Base-by-base conservation (phyloP, 176 grass and related monocot species). In the Avena eriantha region DNA sequence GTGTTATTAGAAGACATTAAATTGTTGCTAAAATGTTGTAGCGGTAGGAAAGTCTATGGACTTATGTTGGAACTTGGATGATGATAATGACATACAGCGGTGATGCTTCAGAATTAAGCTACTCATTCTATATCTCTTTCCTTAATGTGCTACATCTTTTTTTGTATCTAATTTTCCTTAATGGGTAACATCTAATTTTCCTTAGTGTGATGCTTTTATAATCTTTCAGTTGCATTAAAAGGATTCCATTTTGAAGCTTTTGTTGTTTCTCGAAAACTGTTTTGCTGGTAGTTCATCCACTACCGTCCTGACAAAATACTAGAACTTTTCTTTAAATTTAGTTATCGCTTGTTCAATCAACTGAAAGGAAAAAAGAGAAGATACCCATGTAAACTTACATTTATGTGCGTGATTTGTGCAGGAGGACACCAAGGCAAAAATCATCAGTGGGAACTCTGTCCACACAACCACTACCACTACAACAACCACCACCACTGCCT, bases 371-470 rank as follows among this genome's bases (percentile, higher is more conserved):
- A 73, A 0, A 16, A 4, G 39, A 41, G 48, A 76, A 76, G 46
- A 82, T 86, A 7, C 51, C 5, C 26, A 23, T 49, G 7, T 36
- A 56, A 48, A 47, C 70, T 73, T 84, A 85, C 8, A 45, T 83
- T 76, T 76, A 39, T 73, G 39, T 60, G 76, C 10, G 29, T 84
- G 80, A 23, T 70, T 55, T 82, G 50, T 70, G 26, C 73, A 98
- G 97, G 94, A 88, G 87, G 88, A 89, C 53, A 82, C 90, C 69
- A 64, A 57, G 21, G 78, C 91, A 23, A 95, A 93, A 84, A 94
- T 83, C 35, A 79, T 86, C 61, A 89, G 70, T 75, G 90, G 85
- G 43, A 91, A 92, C 81, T 87, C 88, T 73, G 86, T 82, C 24
- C 82, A 88, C 50, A 95, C 83, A 21, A 90, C 84, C 71, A 91